These are phyloP conservation scores for Lichtheimia corymbifera DNA, from an alignment of 371 early-diverging fungal species.

Conservation along the genomic window DNA sequence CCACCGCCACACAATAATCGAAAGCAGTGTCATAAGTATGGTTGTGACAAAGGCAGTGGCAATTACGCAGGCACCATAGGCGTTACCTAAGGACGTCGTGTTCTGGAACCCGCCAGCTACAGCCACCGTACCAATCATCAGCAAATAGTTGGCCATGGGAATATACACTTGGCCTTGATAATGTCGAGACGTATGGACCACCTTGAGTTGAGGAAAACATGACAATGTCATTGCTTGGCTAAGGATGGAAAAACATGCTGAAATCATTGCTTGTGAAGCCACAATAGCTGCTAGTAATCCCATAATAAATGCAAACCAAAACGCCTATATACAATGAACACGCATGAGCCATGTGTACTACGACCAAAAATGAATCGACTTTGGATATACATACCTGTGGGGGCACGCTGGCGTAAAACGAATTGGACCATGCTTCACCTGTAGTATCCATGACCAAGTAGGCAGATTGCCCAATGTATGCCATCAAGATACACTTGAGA, in stretches of 20 bases:
- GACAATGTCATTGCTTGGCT: slow-evolving; percentile 58
- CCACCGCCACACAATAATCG: slow-evolving; percentile 33
- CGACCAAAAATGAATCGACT: not conserved
- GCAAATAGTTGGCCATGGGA: slow-evolving; percentile 48
- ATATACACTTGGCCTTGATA: slow-evolving; percentile 55
- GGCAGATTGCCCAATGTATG: slow-evolving; percentile 51
- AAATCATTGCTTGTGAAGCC: slow-evolving; percentile 63
- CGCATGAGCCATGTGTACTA: not conserved
- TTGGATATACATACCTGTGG: slow-evolving; percentile 3
- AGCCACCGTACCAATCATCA: slow-evolving; percentile 44
- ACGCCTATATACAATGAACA: slow-evolving; percentile 1
- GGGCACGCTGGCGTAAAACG: slow-evolving; percentile 23
- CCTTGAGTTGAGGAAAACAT: slow-evolving; percentile 51
- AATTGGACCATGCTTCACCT: slow-evolving; percentile 16
- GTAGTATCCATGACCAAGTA: slow-evolving; percentile 29
- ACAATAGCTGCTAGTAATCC: slow-evolving; percentile 57
- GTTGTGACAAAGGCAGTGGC: slow-evolving; percentile 34
- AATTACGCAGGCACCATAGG: slow-evolving; percentile 35
- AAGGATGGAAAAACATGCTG: slow-evolving; percentile 56
- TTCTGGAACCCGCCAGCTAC: slow-evolving; percentile 45
- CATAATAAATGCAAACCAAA: slow-evolving; percentile 41
- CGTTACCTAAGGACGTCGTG: slow-evolving; percentile 29
- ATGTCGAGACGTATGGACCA: slow-evolving; percentile 44
- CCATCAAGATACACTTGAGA: slow-evolving; percentile 23
- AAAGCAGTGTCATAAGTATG: slow-evolving; percentile 22